A percentile compares a stretch with the other conserved stretches of the same genome.
Evolutionary conservation across 2,329 filamentous ascomycete species (phyloP).

Genomic region (Penicillium hordei): DNA sequence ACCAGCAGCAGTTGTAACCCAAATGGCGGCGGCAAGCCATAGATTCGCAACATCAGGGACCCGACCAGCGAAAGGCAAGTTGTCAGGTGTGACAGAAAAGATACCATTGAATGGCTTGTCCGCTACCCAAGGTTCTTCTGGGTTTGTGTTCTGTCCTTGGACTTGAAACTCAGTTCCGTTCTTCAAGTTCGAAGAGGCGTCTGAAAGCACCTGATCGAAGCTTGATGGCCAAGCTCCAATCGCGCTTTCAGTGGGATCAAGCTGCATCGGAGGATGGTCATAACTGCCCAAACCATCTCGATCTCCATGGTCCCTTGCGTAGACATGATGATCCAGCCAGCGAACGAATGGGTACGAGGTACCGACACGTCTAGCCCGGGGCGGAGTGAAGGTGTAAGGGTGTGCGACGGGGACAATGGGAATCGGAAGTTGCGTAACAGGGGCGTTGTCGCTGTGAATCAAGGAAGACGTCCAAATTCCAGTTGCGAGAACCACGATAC

Average conservation of each 20-base stretch:
- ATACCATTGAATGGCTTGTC: constrained; percentile 34
- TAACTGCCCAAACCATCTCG: constrained; percentile 38
- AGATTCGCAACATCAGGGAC: constrained; percentile 26
- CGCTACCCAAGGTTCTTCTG: constrained; percentile 1
- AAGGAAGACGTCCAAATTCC: constrained; percentile 33
- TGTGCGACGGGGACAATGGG: constrained; percentile 38
- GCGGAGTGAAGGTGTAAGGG: constrained; percentile 36
- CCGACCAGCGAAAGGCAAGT: constrained; percentile 34
- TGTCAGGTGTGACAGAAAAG: constrained; percentile 39
- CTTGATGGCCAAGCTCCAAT: constrained; percentile 25
- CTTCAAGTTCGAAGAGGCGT: constrained; percentile 16
- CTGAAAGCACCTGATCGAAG: constrained; percentile 24
- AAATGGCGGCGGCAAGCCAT: constrained; percentile 36
- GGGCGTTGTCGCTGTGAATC: not conserved
- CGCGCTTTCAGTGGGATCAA: constrained; percentile 20
- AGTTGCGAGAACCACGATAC: constrained; percentile 30
- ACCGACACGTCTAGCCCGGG: constrained; percentile 18
- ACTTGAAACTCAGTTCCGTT: constrained; percentile 19
- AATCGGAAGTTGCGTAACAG: constrained; percentile 24
- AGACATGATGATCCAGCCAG: constrained; percentile 38
- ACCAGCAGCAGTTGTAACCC: constrained; percentile 39
- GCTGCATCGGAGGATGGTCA: constrained; percentile 29
- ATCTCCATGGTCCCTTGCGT: constrained; percentile 36
- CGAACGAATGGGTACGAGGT: constrained; percentile 33
- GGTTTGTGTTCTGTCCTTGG: constrained; percentile 8